Evolutionary conservation across 2,329 filamentous ascomycete species (phyloP), one percentile per base, ranked within the genome.

Genomic region (Leptodontidium sp.): DNA sequence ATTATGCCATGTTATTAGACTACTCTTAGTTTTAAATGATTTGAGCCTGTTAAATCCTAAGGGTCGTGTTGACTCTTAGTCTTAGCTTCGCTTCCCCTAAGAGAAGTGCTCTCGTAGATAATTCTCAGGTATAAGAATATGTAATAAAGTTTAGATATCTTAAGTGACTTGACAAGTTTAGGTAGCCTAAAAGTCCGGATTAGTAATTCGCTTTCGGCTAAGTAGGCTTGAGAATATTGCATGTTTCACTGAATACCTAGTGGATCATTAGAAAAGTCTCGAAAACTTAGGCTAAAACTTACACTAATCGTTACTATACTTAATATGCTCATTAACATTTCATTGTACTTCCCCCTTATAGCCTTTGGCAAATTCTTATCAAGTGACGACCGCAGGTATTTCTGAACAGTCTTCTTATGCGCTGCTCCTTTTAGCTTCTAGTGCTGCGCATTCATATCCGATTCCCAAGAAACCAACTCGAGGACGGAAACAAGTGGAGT

Each of bases 221-320:
- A 43, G 32, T 71, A 69, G 24, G 21, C 26, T 17, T 71, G 64
- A 11, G 64, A 66, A 21, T 68, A 64, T 67, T 68, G 64, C 67
- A 68, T 69, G 40, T 71, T 65, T 11, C 69, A 43, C 64, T 67
- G 43, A 71, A 67, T 26, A 71, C 69, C 69, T 71, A 21, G 15
- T 1, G 21, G 9, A 9, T n/a, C 9, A 8, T 26, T 21, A 63
- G 11, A 49, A 38, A 26, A 26, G 11, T 35, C 32, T n/a, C 15
- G 2, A n/a, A 12, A 17, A 4, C 21, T 1, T 38, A 49, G 4
- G 7, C n/a, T 9, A n/a, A 32, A n/a, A 53, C 66, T 62, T 65
- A 71, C 69, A 45, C 69, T 67, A 57, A 71, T 71, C 2, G 69
- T 71, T 2, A 71, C 69, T 67, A 71, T 71, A 47, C 67, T 69